A percentile compares a stretch with the other conserved stretches of the same genome.
Evolutionary conservation across 2,329 filamentous ascomycete genomes (phyloP).

Genomic region (Botrytis hyacinthi): DNA sequence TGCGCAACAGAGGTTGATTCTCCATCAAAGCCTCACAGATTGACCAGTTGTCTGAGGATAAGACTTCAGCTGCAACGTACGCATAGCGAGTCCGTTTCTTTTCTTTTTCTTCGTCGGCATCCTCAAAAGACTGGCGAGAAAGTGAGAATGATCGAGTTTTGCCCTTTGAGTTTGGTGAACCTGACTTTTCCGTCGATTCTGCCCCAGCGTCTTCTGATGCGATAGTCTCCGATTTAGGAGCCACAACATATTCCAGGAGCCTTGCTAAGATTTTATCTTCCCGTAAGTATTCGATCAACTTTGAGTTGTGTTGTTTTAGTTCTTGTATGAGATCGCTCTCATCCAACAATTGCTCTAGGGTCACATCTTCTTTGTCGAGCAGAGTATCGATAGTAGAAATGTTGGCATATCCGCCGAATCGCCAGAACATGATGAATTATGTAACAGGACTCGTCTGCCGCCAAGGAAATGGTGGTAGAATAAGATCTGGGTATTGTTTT

Average conservation of each 20-base stretch:
- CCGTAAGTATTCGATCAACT: constrained; percentile 92
- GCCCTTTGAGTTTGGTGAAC: constrained; percentile 50
- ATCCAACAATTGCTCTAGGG: constrained; percentile 91
- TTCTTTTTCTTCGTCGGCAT: constrained; percentile 73
- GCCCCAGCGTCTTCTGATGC: constrained; percentile 52
- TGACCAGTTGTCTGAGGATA: constrained; percentile 95
- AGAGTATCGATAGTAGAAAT: constrained; percentile 95
- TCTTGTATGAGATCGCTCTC: constrained; percentile 96
- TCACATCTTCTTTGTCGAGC: constrained; percentile 92
- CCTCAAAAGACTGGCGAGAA: constrained; percentile 47
- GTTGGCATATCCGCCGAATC: constrained; percentile 98
- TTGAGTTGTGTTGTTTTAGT: constrained; percentile 96
- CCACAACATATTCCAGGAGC: constrained; percentile 87
- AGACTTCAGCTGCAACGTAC: constrained; percentile 86
- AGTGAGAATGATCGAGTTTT: constrained; percentile 52
- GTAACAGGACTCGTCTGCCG: constrained; percentile 36
- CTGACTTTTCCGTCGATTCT: constrained; percentile 51
- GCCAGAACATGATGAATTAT: constrained; percentile 89
- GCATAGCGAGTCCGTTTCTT: constrained; percentile 92
- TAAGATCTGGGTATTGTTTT: constrained; percentile 28
- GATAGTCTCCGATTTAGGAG: constrained; percentile 65
- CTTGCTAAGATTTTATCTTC: constrained; percentile 81
- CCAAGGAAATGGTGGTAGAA: constrained; percentile 30
- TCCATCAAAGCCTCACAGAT: constrained; percentile 91
- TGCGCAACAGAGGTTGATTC: constrained; percentile 71